Evolutionary conservation across 371 early-diverging fungal species (phyloP).

Genomic region (Chytridium lagenaria): DNA sequence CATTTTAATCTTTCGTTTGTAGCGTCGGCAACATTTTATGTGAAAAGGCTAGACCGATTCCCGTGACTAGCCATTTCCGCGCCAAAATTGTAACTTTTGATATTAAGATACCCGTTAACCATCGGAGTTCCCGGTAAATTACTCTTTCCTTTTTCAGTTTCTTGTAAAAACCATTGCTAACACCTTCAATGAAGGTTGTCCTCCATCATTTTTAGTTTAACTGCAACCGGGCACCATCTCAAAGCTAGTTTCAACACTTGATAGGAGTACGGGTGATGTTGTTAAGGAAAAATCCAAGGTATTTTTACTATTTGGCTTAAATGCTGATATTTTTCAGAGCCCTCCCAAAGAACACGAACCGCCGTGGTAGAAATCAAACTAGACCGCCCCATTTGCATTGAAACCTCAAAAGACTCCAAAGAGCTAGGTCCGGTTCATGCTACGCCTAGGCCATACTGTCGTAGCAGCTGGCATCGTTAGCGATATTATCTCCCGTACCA

Average conservation of each 20-base stretch:
- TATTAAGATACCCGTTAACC: slow-evolving; percentile 84
- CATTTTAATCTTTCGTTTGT: not conserved
- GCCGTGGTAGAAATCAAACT: slow-evolving; percentile 84
- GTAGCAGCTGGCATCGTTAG: slow-evolving; percentile 89
- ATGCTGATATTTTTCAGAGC: slow-evolving; percentile 51
- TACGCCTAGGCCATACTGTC: slow-evolving; percentile 84
- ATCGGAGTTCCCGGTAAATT: slow-evolving; percentile 79
- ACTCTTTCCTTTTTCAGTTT: not conserved
- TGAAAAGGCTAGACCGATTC: slow-evolving; percentile 67
- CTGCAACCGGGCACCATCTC: slow-evolving; percentile 79
- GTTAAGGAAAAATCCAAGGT: slow-evolving; percentile 83
- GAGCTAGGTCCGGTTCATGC: slow-evolving; percentile 88
- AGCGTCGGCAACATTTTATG: slow-evolving; percentile 84
- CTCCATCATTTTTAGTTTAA: slow-evolving; percentile 44
- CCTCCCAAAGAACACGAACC: slow-evolving; percentile 75
- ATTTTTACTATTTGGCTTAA: slow-evolving; percentile 5
- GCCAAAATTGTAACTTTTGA: slow-evolving; percentile 94
- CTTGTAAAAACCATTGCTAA: not conserved
- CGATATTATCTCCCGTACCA: slow-evolving; percentile 23
- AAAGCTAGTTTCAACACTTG: slow-evolving; percentile 72
- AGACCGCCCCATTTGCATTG: slow-evolving; percentile 78
- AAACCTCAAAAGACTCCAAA: slow-evolving; percentile 81
- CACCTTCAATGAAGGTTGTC: not conserved
- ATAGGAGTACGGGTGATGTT: slow-evolving; percentile 85
- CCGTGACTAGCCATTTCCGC: slow-evolving; percentile 73